A percentile compares a stretch with the other conserved stretches of the same genome.
Conservation (phyloP, 2,329 filamentous ascomycete species). For the Fragosphaeria purpurea region DNA sequence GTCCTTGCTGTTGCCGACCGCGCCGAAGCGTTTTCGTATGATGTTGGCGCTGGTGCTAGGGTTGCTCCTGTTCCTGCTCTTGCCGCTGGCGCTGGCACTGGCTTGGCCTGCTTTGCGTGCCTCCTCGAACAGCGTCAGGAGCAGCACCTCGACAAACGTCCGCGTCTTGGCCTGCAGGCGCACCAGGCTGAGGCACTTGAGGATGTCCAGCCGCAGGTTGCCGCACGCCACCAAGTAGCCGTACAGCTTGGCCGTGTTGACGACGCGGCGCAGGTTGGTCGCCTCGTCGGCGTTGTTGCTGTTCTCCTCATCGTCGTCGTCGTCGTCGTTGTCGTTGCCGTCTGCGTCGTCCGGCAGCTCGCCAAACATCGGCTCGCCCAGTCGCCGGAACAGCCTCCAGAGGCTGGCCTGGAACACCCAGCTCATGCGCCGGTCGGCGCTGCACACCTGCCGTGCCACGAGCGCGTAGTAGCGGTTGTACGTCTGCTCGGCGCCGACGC, state of each 20-base stretch:
- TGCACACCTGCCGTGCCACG: constrained; percentile 68
- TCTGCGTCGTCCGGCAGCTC: constrained; percentile 48
- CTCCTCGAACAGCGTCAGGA: constrained; percentile 65
- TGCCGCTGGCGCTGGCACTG: constrained; percentile 27
- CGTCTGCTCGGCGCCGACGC: constrained; percentile 66
- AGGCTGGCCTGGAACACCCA: constrained; percentile 82
- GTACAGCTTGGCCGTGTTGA: constrained; percentile 45
- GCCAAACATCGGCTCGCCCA: constrained; percentile 71
- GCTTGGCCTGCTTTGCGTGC: constrained; percentile 36
- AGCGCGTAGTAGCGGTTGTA: constrained; percentile 94
- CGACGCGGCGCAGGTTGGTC: constrained; percentile 39
- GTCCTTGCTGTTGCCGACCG: constrained; percentile 52
- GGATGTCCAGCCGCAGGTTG: constrained; percentile 34
- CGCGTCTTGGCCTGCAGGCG: constrained; percentile 68
- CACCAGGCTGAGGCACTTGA: constrained; percentile 67
- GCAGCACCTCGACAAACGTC: constrained; percentile 68
- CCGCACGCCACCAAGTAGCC: constrained; percentile 39
- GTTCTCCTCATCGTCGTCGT: constrained; percentile 35
- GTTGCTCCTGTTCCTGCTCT: not conserved
- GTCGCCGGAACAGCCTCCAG: constrained; percentile 73
- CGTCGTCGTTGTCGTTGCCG: constrained; percentile 24
- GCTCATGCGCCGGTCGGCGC: constrained; percentile 56
- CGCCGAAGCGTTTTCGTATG: constrained; percentile 57
- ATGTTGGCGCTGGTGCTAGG: not conserved
- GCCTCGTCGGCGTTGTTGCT: constrained; percentile 17